Base-by-base conservation (phyloP, 306 rosid species). In the Benincasa hispida region DNA sequence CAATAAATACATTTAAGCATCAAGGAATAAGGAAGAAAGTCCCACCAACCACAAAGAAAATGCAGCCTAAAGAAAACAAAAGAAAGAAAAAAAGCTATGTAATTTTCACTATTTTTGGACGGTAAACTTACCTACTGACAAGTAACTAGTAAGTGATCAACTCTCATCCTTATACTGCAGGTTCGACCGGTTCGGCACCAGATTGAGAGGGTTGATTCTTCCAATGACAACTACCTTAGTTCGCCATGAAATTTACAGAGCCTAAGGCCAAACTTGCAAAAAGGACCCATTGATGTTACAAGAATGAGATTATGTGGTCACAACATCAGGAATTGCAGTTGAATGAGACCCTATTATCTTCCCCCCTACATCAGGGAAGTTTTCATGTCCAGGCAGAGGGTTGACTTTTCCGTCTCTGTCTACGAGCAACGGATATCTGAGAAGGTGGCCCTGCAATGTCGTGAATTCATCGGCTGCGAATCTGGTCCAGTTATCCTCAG, bases 301-400 rank as follows among this genome's bases (percentile, higher is more conserved):
- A 11, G 30, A 18, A 17, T 5, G 63, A 53, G 14, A 79, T 67
- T 84, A 94, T 3, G 99, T 92, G 37, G 98, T 94, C 74, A 94
- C 62, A 37, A 82, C 76, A 81, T 94, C 98, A 17, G 98, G 99
- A 68, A 94, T 78, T n/a, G 79, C 1, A 1, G 77, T 5, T 6
- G 96, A 85, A 66, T 70, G 85, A 80, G 67, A 9, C 58, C 99
- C 98, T 45, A 87, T 41, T 27, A 95, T 81, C 83, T 79, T 92
- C 56, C 98, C 99, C 6, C 98, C 98, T 19, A 91, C 86, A 55
- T 95, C 98, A 10, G 88, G 98, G 87, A 95, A 95, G 75, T 53
- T 85, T 78, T 92, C 98, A 60, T 81, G 27, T 2, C 79, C 91
- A 1, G 86, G 85, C 21, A 87, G 63, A 54, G 91, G 77, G n/a